phyloP scores from a whole-genome alignment of 768 basidiomycete genomes.

The Cantharellus anzutake region DNA sequence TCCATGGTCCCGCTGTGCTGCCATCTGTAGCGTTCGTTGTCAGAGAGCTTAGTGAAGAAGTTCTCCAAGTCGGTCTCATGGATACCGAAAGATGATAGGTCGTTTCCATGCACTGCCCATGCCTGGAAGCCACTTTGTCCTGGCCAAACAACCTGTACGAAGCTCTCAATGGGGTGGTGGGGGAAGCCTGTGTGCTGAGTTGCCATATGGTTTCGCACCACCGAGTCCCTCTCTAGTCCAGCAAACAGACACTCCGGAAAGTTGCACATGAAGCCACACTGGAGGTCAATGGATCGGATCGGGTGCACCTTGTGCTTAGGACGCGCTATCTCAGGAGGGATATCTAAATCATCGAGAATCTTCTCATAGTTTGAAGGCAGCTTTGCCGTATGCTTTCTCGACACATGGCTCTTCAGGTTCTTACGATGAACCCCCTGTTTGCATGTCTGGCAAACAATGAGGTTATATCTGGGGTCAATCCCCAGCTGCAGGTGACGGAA shows the following conservation, averaged over 20 bases:
- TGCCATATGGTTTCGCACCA: background rate
- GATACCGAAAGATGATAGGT: too few species aligned
- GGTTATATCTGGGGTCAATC: background rate
- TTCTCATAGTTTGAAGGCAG: background rate
- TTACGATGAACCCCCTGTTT: background rate
- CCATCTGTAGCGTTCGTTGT: too few species aligned
- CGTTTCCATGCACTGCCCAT: background rate
- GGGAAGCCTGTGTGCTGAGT: background rate
- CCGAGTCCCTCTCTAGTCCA: too few species aligned
- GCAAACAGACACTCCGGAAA: too few species aligned
- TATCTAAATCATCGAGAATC: background rate
- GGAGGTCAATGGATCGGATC: background rate
- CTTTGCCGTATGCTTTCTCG: background rate
- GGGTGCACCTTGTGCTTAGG: background rate
- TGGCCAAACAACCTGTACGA: background rate
- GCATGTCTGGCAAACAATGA: background rate
- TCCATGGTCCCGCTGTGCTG: background rate
- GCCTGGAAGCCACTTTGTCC: background rate
- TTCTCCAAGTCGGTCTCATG: too few species aligned
- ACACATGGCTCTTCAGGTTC: background rate
- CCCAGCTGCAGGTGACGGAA: background rate
- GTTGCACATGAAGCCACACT: background rate
- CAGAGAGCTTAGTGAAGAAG: background rate
- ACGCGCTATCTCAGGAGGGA: background rate
- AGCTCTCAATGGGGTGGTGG: too few species aligned